Evolutionary conservation across 306 rosid genomes (phyloP).

Genomic region (Cotoneaster glaucophyllus): DNA sequence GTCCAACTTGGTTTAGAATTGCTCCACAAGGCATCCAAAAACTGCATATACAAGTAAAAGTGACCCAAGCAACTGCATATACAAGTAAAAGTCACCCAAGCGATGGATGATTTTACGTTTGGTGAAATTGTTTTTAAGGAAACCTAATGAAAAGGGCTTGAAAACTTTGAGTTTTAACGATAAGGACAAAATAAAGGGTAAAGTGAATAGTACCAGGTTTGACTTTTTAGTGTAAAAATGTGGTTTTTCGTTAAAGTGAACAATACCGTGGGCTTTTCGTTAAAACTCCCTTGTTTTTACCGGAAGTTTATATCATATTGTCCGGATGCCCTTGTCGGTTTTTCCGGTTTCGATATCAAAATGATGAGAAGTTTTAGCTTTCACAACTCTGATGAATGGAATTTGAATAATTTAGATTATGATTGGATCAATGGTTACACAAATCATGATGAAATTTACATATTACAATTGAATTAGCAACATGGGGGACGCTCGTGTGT

Average conservation of each 20-base stretch:
- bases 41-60: constrained; percentile 49
- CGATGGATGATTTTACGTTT: constrained; percentile 49
- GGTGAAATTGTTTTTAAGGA: constrained; percentile 74
- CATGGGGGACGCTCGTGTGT: too few species aligned
- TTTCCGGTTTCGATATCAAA: constrained; percentile 32
- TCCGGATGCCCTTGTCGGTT: constrained; percentile 64
- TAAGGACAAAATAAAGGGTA: too few species aligned
- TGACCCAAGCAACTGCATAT: constrained; percentile 42
- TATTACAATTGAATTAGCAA: neutral
- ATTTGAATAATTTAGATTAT: neutral
- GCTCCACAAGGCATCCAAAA: constrained; percentile 50
- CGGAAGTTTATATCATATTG: constrained; percentile 68
- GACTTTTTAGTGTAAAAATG: too few species aligned
- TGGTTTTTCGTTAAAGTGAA: too few species aligned
- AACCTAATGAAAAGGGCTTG: too few species aligned
- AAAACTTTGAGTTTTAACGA: too few species aligned
- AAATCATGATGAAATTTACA: neutral
- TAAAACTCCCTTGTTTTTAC: constrained; percentile 58
- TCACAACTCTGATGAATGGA: neutral
- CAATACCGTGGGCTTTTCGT: too few species aligned
- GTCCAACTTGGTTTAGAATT: constrained; percentile 59
- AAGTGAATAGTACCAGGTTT: too few species aligned
- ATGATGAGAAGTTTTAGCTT: neutral
- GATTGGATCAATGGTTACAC: neutral
- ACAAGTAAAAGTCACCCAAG: constrained; percentile 42